Conservation (phyloP, 1,139 yeast genomes). For the Geotrichum bryndzae region DNA sequence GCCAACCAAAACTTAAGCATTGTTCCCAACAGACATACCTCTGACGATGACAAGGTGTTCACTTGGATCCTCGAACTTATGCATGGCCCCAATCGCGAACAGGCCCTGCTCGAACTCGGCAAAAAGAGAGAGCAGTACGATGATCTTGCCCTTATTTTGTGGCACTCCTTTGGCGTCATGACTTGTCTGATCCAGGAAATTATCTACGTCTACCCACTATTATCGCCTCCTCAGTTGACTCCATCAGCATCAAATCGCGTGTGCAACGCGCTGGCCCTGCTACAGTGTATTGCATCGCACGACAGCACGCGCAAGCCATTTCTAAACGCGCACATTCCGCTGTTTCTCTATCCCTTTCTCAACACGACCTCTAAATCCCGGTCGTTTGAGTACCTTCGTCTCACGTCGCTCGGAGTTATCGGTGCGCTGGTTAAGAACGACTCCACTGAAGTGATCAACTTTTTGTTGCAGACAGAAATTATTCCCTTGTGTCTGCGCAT, state of each 20-base stretch:
- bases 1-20: conserved; percentile 3
- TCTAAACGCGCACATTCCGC: conserved; percentile 83
- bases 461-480: conserved; percentile 85
- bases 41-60: conserved; percentile 81
- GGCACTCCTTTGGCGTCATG: conserved; percentile 98
- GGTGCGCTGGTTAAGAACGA: conserved; percentile 96
- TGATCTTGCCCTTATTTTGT: conserved; percentile 82
- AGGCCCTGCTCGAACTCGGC: conserved; percentile 85
- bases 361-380: conserved; percentile 88
- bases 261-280: conserved; percentile 87
- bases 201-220: conserved; percentile 78
- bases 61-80: conserved; percentile 87
- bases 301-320: conserved; percentile 81
- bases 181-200: conserved; percentile 86
- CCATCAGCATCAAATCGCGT: conserved; percentile 89
- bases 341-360: conserved; percentile 86
- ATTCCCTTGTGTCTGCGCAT: conserved; percentile 90
- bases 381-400: conserved; percentile 85
- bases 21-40: conserved; percentile 41
- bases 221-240: conserved; percentile 80
- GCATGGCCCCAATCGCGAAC: conserved; percentile 85
- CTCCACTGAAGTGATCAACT: conserved; percentile 89
- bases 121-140: conserved; percentile 92
- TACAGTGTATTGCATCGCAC: conserved; percentile 96
- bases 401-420: conserved; percentile 91